phyloP scores from a whole-genome alignment of 2,329 filamentous ascomycete species.

The Lachnellula suecica region DNA sequence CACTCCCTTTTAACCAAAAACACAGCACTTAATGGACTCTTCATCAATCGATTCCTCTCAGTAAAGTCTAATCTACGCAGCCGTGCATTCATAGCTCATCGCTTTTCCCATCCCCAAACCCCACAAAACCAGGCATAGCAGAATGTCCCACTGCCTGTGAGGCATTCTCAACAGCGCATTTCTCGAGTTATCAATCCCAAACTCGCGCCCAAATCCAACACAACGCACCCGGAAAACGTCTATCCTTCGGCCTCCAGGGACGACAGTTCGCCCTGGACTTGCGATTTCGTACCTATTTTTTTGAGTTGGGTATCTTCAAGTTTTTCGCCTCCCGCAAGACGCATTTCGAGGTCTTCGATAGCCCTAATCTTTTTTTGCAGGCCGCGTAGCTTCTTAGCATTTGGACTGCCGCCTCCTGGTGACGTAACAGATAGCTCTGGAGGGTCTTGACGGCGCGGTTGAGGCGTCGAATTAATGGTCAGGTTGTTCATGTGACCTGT shows the following conservation, averaged over 20 bases:
- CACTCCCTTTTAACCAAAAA: too few relatives aligned
- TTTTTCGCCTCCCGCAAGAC: constrained; percentile 90
- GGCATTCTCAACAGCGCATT: not conserved
- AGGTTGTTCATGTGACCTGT: constrained; percentile 33
- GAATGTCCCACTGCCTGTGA: not conserved
- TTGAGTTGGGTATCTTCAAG: constrained; percentile 97
- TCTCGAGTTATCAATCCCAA: not conserved
- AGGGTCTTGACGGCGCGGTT: constrained; percentile 19
- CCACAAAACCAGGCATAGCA: too few relatives aligned
- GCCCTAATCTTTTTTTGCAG: constrained; percentile 96
- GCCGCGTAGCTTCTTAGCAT: constrained; percentile 91
- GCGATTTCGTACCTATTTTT: constrained; percentile 89
- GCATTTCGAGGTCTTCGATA: constrained; percentile 98
- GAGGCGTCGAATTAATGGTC: constrained; percentile 24
- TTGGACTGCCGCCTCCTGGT: constrained; percentile 60
- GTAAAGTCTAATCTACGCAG: not conserved
- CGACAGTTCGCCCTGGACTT: constrained; percentile 81
- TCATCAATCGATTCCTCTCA: not conserved
- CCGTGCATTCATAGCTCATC: not conserved
- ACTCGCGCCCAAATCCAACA: not conserved
- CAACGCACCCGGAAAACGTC: not conserved
- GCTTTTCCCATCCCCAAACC: not conserved
- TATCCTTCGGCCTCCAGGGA: constrained; percentile 27
- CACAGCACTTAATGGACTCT: too few relatives aligned
- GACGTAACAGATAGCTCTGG: constrained; percentile 54